Conservation (phyloP, 768 basidiomycete species). For the Tylopilus sp. region DNA sequence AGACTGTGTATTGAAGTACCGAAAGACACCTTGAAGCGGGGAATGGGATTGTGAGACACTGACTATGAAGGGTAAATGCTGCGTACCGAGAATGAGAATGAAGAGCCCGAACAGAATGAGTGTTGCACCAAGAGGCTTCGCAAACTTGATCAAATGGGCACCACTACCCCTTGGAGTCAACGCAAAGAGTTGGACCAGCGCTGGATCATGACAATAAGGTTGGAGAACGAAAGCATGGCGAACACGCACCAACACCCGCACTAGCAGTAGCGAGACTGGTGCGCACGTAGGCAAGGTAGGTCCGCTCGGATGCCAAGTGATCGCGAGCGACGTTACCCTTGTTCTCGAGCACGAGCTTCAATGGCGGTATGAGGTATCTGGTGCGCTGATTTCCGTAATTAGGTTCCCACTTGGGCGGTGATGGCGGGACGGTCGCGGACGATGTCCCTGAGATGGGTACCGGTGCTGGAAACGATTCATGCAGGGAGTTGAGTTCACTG, state of each 20-base stretch:
- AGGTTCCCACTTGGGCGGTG: not conserved
- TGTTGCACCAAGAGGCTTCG: conserved; percentile 52
- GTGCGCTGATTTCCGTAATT: not conserved
- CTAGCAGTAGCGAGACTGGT: conserved; percentile 60
- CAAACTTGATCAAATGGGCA: conserved; percentile 28
- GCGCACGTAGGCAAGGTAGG: conserved; percentile 62
- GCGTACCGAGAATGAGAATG: conserved; percentile 48
- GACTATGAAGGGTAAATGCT: too few species aligned
- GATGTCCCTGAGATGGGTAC: not conserved
- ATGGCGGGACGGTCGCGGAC: not conserved
- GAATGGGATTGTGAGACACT: too few species aligned
- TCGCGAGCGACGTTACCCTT: conserved; percentile 62
- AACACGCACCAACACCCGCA: conserved; percentile 53
- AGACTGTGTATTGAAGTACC: conserved; percentile 54
- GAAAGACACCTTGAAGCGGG: conserved; percentile 43
- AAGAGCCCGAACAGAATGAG: conserved; percentile 44
- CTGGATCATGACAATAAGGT: conserved; percentile 18
- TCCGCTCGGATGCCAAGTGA: conserved; percentile 61
- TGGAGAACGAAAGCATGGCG: too few species aligned
- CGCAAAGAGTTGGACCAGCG: conserved; percentile 56
- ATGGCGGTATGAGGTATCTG: not conserved
- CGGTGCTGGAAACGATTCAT: not conserved
- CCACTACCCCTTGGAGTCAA: conserved; percentile 20
- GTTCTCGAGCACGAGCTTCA: conserved; percentile 44
- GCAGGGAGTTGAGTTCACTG: conserved; percentile 9